A percentile compares a stretch with the other conserved stretches of the same genome.
phyloP scores from a whole-genome alignment of 75 land plant genomes.

The Adiantum capillusveneris region DNA sequence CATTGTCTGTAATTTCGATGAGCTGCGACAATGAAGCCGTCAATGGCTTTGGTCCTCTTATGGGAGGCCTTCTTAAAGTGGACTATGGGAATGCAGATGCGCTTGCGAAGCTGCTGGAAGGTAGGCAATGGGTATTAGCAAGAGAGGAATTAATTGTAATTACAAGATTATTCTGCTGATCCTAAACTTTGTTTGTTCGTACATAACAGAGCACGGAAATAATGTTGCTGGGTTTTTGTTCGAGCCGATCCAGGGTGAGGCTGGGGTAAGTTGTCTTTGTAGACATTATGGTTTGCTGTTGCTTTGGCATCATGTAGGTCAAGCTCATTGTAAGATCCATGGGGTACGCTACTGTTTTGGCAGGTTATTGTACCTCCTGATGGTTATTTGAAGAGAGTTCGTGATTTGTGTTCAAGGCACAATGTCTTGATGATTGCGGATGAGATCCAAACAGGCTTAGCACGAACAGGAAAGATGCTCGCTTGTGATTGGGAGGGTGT shows the following conservation, averaged over 20 bases:
- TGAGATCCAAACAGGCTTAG: constrained; percentile 97
- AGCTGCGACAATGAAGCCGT: constrained; percentile 99
- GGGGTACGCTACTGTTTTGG: not conserved
- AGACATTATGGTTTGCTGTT: not conserved
- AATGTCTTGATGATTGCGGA: constrained; percentile 98
- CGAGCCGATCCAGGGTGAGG: constrained; percentile 99
- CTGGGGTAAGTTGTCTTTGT: constrained; percentile 63
- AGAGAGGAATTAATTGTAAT: too few relatives aligned
- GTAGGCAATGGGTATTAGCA: too few relatives aligned
- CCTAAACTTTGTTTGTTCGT: not conserved
- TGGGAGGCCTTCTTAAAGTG: constrained; percentile 86
- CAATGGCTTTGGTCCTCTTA: constrained; percentile 80
- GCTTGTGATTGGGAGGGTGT: constrained; percentile 96
- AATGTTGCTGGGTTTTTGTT: constrained; percentile 85
- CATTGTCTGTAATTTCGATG: constrained; percentile 97
- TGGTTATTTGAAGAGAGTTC: constrained; percentile 80
- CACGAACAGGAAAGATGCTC: constrained; percentile 80
- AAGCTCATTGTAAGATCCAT: too few relatives aligned
- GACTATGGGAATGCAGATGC: constrained; percentile 85
- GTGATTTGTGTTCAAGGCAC: constrained; percentile 76
- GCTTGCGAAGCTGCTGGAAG: constrained; percentile 69
- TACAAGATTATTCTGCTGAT: too few relatives aligned
- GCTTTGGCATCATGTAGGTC: not conserved
- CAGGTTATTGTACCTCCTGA: constrained; percentile 70
- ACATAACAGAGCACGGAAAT: constrained; percentile 71